Conservation (phyloP, 345 rosid species). For the Camelina sativa region DNA sequence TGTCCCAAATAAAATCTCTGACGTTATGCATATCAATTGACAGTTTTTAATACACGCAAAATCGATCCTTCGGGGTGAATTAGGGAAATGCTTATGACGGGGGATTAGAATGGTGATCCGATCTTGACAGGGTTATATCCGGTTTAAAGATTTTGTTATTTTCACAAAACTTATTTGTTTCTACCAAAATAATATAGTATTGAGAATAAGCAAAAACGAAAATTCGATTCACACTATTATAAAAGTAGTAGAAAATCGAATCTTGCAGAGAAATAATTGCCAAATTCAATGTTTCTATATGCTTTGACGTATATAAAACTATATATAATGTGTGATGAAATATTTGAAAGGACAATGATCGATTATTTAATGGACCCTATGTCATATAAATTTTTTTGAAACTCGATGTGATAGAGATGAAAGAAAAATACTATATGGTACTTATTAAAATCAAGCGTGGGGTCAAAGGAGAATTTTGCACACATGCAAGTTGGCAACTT, state of each 20-base stretch:
- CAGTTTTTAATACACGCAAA: background rate
- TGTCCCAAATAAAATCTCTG: slow-evolving; percentile 24
- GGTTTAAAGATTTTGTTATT: background rate
- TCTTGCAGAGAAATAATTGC: slow-evolving; percentile 25
- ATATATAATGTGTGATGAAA: slow-evolving; percentile 5
- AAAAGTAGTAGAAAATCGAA: slow-evolving; percentile 28
- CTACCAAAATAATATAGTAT: background rate
- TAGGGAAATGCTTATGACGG: background rate
- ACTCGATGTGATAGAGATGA: slow-evolving; percentile 29
- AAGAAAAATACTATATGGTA: background rate
- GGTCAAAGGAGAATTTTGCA: slow-evolving; percentile 44
- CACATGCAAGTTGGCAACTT: slow-evolving; percentile 48
- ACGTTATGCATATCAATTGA: slow-evolving; percentile 26
- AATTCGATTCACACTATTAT: slow-evolving; percentile 24
- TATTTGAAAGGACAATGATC: slow-evolving; percentile 29
- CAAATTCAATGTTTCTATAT: slow-evolving; percentile 36
- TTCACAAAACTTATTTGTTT: no score
- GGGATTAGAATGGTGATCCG: slow-evolving; percentile 12
- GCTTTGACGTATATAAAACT: slow-evolving; percentile 20
- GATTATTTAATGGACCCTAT: slow-evolving; percentile 21
- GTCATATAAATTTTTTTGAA: background rate
- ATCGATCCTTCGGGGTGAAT: background rate
- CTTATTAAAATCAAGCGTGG: slow-evolving; percentile 27
- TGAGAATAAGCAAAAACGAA: slow-evolving; percentile 4
- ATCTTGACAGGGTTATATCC: slow-evolving; percentile 1